Conservation (phyloP, 768 basidiomycete species). For the Cystobasidium ongulense region DNA sequence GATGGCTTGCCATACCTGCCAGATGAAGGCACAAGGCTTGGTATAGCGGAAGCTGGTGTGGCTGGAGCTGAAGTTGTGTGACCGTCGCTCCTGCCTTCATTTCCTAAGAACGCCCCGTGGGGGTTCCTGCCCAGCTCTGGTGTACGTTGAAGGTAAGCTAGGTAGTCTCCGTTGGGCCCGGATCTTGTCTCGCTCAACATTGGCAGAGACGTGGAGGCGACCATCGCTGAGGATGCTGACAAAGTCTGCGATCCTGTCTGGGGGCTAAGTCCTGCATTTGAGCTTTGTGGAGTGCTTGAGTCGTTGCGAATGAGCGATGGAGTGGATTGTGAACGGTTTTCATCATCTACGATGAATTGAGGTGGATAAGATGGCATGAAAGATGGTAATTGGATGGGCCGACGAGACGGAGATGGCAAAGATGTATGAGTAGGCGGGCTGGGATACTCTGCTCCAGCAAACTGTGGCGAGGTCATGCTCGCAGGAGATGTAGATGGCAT, state of each 20-base stretch:
- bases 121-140: neutral
- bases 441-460: neutral
- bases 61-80: slow-evolving; percentile 14
- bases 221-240: neutral
- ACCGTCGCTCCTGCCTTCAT: neutral
- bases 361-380: slow-evolving; percentile 27
- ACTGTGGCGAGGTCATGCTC: neutral
- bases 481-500: neutral
- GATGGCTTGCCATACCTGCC: slow-evolving; percentile 20
- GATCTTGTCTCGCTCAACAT: neutral
- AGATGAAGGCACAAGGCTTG: slow-evolving; percentile 11
- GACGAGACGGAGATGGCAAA: neutral
- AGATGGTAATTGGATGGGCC: neutral
- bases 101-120: neutral
- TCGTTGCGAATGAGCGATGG: slow-evolving; percentile 1
- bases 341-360: neutral
- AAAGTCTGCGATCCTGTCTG: neutral
- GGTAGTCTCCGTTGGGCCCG: neutral
- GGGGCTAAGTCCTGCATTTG: neutral
- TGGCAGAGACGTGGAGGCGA: neutral
- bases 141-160: neutral
- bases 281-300: neutral
- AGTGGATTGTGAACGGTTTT: neutral
- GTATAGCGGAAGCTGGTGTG: slow-evolving; percentile 22
- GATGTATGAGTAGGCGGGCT: slow-evolving; percentile 24